Evolutionary conservation across 108 stramenopile genomes (phyloP).

Genomic region (Phaeodactylum tricornutum): DNA sequence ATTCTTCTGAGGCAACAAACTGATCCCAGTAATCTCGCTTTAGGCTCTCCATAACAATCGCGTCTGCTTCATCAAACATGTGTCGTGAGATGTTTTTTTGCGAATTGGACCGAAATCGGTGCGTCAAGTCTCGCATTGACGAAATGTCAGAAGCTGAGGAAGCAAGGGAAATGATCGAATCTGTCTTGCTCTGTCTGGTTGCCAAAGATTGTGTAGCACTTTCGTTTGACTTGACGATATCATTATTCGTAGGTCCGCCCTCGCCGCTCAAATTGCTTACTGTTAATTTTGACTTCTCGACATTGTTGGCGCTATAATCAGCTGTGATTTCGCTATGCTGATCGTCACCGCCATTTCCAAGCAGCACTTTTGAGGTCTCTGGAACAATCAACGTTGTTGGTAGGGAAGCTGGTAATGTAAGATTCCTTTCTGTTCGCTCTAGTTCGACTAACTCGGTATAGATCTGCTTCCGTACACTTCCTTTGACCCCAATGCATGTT

Average conservation of each 20-base stretch:
- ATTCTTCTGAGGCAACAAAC: constrained; percentile 48
- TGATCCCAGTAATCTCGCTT: constrained; percentile 44
- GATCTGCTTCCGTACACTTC: background rate
- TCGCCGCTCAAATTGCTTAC: background rate
- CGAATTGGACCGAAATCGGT: background rate
- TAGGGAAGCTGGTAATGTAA: background rate
- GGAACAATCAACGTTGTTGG: background rate
- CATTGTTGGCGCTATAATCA: background rate
- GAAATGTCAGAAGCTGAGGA: too few relatives aligned
- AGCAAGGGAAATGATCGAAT: too few relatives aligned
- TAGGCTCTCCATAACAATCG: constrained; percentile 45
- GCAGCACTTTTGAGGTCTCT: background rate
- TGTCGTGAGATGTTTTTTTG: background rate
- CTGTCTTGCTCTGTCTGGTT: background rate
- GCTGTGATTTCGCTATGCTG: background rate
- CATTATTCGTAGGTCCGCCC: background rate
- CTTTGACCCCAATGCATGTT: constrained; percentile 4
- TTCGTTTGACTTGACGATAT: background rate
- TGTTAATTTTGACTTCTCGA: background rate
- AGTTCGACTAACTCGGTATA: background rate
- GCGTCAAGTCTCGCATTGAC: constrained; percentile 1
- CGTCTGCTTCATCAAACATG: constrained; percentile 51
- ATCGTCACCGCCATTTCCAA: background rate
- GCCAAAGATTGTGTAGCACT: background rate
- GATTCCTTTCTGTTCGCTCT: background rate